These are phyloP conservation scores for Saposhnikovia divaricata DNA, from an alignment of 129 eudicot genomes.

Conservation along the genomic window DNA sequence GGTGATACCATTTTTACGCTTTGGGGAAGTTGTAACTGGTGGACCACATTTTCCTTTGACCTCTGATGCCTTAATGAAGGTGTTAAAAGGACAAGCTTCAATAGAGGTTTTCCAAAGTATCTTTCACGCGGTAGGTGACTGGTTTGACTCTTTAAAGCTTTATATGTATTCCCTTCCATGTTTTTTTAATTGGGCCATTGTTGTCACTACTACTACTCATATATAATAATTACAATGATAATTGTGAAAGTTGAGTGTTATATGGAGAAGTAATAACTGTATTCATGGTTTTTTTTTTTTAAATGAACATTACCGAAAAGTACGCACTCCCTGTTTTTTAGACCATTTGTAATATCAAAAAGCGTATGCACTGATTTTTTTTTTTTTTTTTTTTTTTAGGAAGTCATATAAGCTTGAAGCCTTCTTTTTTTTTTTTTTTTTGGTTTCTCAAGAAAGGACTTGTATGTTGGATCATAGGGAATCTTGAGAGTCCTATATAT, in stretches of 20 bases:
- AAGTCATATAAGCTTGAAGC: not conserved
- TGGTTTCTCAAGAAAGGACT: not conserved
- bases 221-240: not conserved
- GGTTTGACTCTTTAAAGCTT: slow-evolving; percentile 1
- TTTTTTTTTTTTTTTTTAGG: not conserved
- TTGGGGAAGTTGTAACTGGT: slow-evolving; percentile 83
- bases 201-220: not conserved
- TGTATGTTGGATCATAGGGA: not conserved
- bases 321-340: not conserved
- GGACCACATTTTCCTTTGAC: slow-evolving; percentile 90
- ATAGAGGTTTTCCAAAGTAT: slow-evolving; percentile 69
- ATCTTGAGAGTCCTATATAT: not conserved
- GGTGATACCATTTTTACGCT: slow-evolving; percentile 80
- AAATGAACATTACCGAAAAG: not conserved
- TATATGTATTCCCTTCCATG: not conserved
- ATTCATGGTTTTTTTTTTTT: too few relatives aligned
- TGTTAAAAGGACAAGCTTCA: slow-evolving; percentile 87
- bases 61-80: slow-evolving; percentile 83
- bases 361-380: not conserved
- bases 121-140: slow-evolving; percentile 56
- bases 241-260: not conserved
- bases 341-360: not conserved
- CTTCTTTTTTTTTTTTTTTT: not conserved
- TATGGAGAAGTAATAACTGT: not conserved
- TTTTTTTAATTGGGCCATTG: not conserved